phyloP scores from a whole-genome alignment of 306 rosid genomes.

The Cicer yamashitae region DNA sequence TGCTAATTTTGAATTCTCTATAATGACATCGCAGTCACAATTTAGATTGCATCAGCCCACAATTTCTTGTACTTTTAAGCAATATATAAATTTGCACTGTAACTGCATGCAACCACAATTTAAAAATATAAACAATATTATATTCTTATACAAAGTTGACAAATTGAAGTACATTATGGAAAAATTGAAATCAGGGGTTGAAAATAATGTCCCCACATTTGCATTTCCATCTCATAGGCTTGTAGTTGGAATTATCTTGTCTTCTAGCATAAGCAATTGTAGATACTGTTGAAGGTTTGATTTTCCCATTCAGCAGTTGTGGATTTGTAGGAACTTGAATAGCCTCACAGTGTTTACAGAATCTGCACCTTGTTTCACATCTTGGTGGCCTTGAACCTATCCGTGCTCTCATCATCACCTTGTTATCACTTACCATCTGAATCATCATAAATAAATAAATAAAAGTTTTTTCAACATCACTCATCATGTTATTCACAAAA shows the following conservation, averaged over 20 bases:
- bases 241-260: constrained; percentile 74
- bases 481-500: no score
- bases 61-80: no score
- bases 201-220: constrained; percentile 85
- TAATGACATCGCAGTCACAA: no score
- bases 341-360: constrained; percentile 76
- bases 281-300: constrained; percentile 51
- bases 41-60: no score
- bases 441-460: not conserved
- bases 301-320: constrained; percentile 48
- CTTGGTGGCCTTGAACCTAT: constrained; percentile 94
- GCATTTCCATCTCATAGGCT: constrained; percentile 98
- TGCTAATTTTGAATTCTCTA: no score
- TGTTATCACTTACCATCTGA: constrained; percentile 57
- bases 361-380: constrained; percentile 80
- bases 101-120: no score
- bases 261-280: constrained; percentile 56
- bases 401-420: constrained; percentile 59
- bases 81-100: no score
- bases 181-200: constrained; percentile 62
- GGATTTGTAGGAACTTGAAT: constrained; percentile 64
- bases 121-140: not conserved
- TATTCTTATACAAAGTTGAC: constrained; percentile 46
- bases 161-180: constrained; percentile 20
- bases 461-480: no score